Percentiles rank a stretch among this genome's conserved stretches.
Conservation (phyloP, 768 basidiomycete genomes). For the Mycena rebaudengoi region DNA sequence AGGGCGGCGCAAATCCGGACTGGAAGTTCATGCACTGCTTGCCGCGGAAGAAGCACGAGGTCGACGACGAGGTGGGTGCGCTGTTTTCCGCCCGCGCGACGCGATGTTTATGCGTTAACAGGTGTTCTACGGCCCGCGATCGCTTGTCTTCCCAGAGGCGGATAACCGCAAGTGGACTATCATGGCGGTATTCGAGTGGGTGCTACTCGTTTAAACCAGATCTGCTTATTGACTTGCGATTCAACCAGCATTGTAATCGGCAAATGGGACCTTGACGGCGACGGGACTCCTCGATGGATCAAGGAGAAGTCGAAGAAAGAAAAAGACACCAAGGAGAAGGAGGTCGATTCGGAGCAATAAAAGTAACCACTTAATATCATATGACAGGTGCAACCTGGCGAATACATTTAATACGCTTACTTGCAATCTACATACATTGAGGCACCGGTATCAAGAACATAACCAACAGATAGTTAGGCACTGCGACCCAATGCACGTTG, state of each 20-base stretch:
- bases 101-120: constrained; percentile 35
- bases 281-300: constrained; percentile 1
- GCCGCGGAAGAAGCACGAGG: constrained; percentile 91
- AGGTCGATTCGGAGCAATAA: not conserved
- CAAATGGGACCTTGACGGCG: constrained; percentile 50
- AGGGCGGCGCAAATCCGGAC: constrained; percentile 82
- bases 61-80: constrained; percentile 86
- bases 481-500: too few relatives aligned
- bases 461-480: too few relatives aligned
- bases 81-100: not conserved
- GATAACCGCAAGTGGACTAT: constrained; percentile 99
- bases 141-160: constrained; percentile 91
- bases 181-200: constrained; percentile 91
- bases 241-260: constrained; percentile 48
- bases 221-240: not conserved
- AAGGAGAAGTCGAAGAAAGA: not conserved
- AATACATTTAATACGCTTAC: too few relatives aligned
- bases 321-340: not conserved
- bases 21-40: constrained; percentile 98
- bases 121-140: constrained; percentile 94
- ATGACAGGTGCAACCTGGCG: not conserved
- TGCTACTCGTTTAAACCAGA: constrained; percentile 30
- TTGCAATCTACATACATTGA: not conserved
- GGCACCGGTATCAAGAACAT: too few relatives aligned
- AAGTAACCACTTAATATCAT: not conserved